These are phyloP conservation scores for Barnettozyma sp. DNA, from an alignment of 805 yeast genomes.

Conservation along the genomic window DNA sequence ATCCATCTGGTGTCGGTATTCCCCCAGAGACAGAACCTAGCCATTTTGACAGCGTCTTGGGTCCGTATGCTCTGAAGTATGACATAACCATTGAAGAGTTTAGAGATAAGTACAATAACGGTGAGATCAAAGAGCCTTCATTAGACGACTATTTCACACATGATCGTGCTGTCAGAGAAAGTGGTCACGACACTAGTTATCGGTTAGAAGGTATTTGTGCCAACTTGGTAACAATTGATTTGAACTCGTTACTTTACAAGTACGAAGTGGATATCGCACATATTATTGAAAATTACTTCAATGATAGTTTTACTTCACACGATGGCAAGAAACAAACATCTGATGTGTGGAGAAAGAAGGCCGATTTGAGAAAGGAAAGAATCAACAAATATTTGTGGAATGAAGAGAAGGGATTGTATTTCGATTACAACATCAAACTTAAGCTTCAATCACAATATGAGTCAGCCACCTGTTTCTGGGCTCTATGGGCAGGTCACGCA, in stretches of 20 bases:
- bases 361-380: conserved; percentile 44
- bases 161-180: conserved; percentile 92
- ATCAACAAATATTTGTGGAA: conserved; percentile 79
- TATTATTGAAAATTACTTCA: conserved; percentile 50
- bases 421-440: conserved; percentile 69
- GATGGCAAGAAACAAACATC: conserved; percentile 40
- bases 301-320: conserved; percentile 36
- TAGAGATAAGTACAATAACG: conserved; percentile 60
- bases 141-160: conserved; percentile 84
- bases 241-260: conserved; percentile 79
- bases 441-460: conserved; percentile 58
- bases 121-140: conserved; percentile 63
- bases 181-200: conserved; percentile 93
- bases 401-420: conserved; percentile 67
- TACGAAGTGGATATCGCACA: conserved; percentile 81
- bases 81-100: conserved; percentile 53
- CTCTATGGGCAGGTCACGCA: conserved; percentile 78
- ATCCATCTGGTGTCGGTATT: conserved; percentile 86
- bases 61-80: conserved; percentile 62
- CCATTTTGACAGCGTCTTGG: conserved; percentile 69
- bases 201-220: conserved; percentile 89
- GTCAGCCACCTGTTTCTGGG: conserved; percentile 88
- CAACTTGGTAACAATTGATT: conserved; percentile 81
- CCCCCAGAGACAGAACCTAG: conserved; percentile 95
- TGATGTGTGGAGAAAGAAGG: conserved; percentile 54